These are phyloP conservation scores for Apiotrichum domesticum DNA, from an alignment of 1,284 basidiomycete genomes.

Conservation along the genomic window DNA sequence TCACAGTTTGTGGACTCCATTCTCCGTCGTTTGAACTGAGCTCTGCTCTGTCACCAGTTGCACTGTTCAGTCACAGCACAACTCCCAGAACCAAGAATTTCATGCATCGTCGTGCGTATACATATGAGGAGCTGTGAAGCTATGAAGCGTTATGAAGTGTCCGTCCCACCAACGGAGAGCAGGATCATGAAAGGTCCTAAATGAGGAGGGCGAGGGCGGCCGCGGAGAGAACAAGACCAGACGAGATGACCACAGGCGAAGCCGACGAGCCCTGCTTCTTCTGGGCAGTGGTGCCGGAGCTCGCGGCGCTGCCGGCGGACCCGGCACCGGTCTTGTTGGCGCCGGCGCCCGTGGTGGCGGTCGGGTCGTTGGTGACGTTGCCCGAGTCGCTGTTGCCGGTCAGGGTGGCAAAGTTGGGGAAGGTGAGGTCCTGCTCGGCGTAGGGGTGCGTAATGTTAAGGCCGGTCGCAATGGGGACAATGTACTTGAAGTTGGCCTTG, in stretches of 20 bases:
- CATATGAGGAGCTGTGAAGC: no score
- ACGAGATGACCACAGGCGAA: not conserved
- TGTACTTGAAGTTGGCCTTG: constrained; percentile 39
- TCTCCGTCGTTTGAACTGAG: no score
- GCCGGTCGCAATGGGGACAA: constrained; percentile 44
- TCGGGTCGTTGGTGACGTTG: not conserved
- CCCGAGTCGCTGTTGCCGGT: not conserved
- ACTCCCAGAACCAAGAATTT: no score
- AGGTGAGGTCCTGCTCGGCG: constrained; percentile 46
- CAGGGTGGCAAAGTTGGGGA: constrained; percentile 31
- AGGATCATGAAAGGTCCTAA: no score
- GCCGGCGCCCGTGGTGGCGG: not conserved
- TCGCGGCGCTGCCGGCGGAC: not conserved
- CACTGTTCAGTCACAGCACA: no score
- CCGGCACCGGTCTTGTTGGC: not conserved
- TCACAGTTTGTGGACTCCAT: no score
- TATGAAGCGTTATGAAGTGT: no score
- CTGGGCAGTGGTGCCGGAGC: not conserved
- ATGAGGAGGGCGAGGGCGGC: no score
- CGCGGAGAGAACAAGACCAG: not conserved
- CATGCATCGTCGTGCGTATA: no score
- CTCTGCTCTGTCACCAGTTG: no score
- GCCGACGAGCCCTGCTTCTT: not conserved
- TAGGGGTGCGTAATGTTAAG: constrained; percentile 49
- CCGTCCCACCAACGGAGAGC: no score